Evolutionary conservation across 768 basidiomycete genomes (phyloP).

Genomic region (Phanerochaete sordida): DNA sequence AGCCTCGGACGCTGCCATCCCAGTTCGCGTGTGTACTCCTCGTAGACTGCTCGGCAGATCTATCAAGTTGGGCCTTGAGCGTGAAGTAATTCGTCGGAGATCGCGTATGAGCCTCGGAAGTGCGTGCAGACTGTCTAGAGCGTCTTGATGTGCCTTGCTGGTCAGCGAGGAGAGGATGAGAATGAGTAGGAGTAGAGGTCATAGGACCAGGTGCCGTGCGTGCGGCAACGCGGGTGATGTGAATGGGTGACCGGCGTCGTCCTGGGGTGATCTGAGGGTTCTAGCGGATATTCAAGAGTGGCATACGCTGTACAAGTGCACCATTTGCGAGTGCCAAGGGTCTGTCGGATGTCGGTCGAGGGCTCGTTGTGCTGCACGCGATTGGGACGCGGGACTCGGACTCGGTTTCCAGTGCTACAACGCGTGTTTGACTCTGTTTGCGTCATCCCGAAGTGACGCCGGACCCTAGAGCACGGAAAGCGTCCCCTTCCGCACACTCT

Average conservation of each 20-base stretch:
- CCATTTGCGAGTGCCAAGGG: not conserved
- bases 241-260: not conserved
- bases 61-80: conserved; percentile 59
- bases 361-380: not conserved
- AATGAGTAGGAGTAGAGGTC: conserved; percentile 35
- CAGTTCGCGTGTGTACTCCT: conserved; percentile 30
- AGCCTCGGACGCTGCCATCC: conserved; percentile 58
- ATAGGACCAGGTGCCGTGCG: conserved; percentile 19
- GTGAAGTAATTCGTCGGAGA: conserved; percentile 56
- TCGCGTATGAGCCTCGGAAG: conserved; percentile 23
- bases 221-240: conserved; percentile 5
- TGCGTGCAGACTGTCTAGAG: conserved; percentile 38
- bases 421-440: not conserved
- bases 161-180: conserved; percentile 69
- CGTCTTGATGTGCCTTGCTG: conserved; percentile 40
- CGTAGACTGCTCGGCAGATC: conserved; percentile 29
- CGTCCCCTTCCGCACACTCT: too few species aligned
- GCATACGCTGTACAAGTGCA: not conserved
- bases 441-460: not conserved
- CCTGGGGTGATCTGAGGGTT: not conserved
- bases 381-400: not conserved
- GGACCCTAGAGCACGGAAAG: not conserved
- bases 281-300: not conserved
- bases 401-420: not conserved
- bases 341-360: not conserved